Evolutionary conservation across 257 asterid genomes (phyloP), one percentile per base, ranked within the genome.

Genomic region (Echium plantagineum): DNA sequence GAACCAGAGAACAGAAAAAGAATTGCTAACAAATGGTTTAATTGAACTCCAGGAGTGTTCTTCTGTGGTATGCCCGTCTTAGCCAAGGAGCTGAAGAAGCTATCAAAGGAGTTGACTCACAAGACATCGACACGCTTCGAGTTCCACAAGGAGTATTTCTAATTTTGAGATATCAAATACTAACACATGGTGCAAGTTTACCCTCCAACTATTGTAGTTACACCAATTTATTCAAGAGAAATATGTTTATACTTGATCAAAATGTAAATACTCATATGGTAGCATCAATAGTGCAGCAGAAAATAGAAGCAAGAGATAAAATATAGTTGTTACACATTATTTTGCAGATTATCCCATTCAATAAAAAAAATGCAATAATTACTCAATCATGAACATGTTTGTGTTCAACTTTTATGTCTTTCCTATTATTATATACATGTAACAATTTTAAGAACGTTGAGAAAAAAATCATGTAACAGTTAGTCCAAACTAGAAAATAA

Each of bases 111-210:
- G 78, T 21, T 87, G 71, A 87, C 79, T 31, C 75, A 75, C 74
- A 82, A 84, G 75, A 87, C 95, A 59, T 77, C 94, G 24, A 87
- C 94, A 22, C 75, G 95, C 58, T 84, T 87, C 51, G 94, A 84
- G 62, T 87, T 84, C 73, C 95, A 84, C 71, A 87, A 87, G 80
- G 94, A 84, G 64, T 80, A 75, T 75, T 87, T 87, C 64, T 84
- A 74, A 86, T 38, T 55, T 69, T 59, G 47, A 58, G 47, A 42
- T 20, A 66, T 24, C 60, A 20, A 63, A 57, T 21, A 47, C 64
- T 57, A 60, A 57, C 57, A 51, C 22, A 63, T 55, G 35, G 59
- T 22, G 60, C 62, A 55, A 51, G 20, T 63, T 15, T 9, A 20
- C 52, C 61, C 53, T 28, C 74, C 67, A 68, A 66, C 65, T 77